A percentile compares a stretch with the other conserved stretches of the same genome.
Conservation (phyloP, 2,329 filamentous ascomycete species). For the Colletotrichum sojae region DNA sequence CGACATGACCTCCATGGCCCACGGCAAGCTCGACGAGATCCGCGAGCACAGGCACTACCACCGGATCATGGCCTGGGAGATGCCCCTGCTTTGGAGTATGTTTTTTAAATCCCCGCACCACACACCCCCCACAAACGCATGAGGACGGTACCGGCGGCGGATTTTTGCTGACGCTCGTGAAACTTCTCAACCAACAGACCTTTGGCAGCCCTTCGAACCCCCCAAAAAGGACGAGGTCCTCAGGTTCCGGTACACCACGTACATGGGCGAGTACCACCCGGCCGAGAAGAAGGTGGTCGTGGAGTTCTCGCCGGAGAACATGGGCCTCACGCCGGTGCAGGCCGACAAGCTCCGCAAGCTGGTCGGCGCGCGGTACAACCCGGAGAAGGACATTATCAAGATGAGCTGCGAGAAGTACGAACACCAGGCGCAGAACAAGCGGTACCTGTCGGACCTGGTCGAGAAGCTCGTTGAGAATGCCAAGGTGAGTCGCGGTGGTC, state of each 20-base stretch:
- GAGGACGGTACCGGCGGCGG: no score
- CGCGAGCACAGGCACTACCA: slow-evolving; percentile 91
- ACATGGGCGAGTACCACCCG: slow-evolving; percentile 94
- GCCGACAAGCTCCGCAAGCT: slow-evolving; percentile 89
- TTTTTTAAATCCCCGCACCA: slow-evolving; percentile 40
- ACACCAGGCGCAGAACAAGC: slow-evolving; percentile 95
- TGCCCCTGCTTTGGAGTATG: slow-evolving; percentile 91
- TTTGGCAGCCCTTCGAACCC: slow-evolving; percentile 82
- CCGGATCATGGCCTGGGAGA: slow-evolving; percentile 91
- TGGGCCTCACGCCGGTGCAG: slow-evolving; percentile 78
- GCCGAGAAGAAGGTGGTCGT: slow-evolving; percentile 95
- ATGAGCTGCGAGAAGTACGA: slow-evolving; percentile 93
- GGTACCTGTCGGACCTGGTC: slow-evolving; percentile 87
- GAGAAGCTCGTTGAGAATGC: slow-evolving; percentile 81
- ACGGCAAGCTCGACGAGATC: slow-evolving; percentile 89
- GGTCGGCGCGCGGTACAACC: slow-evolving; percentile 88
- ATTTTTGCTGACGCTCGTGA: not conserved
- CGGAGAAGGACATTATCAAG: slow-evolving; percentile 82
- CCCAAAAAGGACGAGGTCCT: slow-evolving; percentile 79
- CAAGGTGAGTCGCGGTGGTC: slow-evolving; percentile 62
- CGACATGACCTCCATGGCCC: slow-evolving; percentile 86
- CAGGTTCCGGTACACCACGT: slow-evolving; percentile 96
- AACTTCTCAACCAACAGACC: slow-evolving; percentile 67
- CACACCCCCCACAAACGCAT: no score
- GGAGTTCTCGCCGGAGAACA: slow-evolving; percentile 84